Conservation (phyloP, 2,329 filamentous ascomycete species). For the Albophoma yamanashiensis region DNA sequence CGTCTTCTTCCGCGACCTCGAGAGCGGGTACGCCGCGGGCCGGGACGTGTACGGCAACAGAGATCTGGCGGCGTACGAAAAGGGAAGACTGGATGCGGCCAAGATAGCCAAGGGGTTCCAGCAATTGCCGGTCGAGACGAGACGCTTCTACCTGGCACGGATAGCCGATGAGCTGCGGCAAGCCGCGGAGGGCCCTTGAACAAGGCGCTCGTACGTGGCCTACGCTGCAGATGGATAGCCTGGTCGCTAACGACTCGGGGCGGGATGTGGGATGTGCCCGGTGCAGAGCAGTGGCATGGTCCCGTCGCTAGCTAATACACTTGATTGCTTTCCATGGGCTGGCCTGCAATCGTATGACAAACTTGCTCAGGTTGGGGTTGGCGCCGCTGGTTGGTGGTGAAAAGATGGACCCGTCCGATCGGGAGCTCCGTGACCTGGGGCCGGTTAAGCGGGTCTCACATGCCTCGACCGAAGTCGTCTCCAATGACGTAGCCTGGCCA, state of each 20-base stretch:
- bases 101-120: conserved; percentile 56
- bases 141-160: conserved; percentile 65
- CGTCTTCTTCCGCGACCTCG: conserved; percentile 70
- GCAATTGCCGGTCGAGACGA: conserved; percentile 52
- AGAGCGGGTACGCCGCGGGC: conserved; percentile 58
- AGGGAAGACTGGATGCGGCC: conserved; percentile 60
- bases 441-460: neutral
- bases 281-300: neutral
- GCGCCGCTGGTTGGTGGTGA: neutral
- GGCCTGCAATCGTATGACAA: too few species aligned
- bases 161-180: conserved; percentile 54
- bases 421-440: neutral
- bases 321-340: too few species aligned
- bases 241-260: neutral
- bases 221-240: neutral
- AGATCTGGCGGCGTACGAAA: conserved; percentile 76
- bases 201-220: too few species aligned
- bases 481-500: neutral
- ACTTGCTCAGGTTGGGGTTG: neutral
- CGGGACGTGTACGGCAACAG: conserved; percentile 83
- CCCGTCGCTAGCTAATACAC: neutral
- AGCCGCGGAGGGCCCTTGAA: conserved; percentile 8
- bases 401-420: neutral
- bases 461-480: neutral
- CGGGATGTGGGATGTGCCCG: neutral